Conservation (phyloP, 305 asterid species). For the Fraxinus dipetala region DNA sequence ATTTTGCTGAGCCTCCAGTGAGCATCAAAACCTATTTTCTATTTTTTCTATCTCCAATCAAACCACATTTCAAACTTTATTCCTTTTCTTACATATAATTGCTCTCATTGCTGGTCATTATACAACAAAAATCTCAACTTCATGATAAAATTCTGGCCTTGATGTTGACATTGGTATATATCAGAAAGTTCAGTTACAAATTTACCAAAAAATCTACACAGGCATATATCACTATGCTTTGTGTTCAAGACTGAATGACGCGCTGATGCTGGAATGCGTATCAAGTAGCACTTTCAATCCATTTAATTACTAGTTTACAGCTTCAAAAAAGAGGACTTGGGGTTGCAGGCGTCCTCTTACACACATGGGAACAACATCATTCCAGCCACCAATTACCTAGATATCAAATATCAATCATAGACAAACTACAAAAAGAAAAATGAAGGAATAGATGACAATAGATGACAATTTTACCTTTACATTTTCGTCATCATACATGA, state of each 20-base stretch:
- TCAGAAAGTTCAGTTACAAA: conserved; percentile 18
- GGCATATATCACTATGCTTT: conserved; percentile 5
- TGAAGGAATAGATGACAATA: neutral
- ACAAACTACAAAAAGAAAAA: neutral
- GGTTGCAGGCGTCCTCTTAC: conserved; percentile 95
- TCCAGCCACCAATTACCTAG: conserved; percentile 89
- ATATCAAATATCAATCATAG: conserved; percentile 5
- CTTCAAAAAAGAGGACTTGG: conserved; percentile 88
- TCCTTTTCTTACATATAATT: conserved; percentile 16
- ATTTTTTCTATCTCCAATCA: conserved; percentile 19
- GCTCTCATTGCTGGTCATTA: conserved; percentile 29
- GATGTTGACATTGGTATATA: conserved; percentile 20
- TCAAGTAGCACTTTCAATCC: conserved; percentile 14
- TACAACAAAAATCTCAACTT: conserved; percentile 22
- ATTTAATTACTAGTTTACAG: conserved; percentile 48
- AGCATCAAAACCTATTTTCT: conserved; percentile 16
- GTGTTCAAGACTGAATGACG: conserved; percentile 23
- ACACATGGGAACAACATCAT: conserved; percentile 75
- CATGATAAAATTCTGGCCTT: conserved; percentile 33
- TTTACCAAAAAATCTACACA: conserved; percentile 19
- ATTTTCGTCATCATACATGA: conserved; percentile 89
- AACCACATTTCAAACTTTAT: conserved; percentile 25
- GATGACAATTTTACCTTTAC: conserved; percentile 64
- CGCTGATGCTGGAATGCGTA: conserved; percentile 21
- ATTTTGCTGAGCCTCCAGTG: conserved; percentile 15